phyloP scores from a whole-genome alignment of 495 filamentous ascomycete genomes.

The Letharia lupina region DNA sequence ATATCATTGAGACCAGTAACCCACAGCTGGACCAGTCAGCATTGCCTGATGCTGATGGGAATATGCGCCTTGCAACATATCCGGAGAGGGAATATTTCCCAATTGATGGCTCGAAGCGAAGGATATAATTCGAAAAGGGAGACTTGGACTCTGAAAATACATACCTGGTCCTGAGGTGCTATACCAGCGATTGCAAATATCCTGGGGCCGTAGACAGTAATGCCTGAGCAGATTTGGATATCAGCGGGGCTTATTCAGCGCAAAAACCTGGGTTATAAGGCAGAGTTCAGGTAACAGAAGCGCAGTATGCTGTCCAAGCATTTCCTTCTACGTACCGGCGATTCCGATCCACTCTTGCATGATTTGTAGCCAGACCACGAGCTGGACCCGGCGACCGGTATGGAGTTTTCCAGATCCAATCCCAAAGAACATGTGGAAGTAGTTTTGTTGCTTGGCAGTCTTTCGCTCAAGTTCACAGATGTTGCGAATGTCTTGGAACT shows the following conservation, averaged over 20 bases:
- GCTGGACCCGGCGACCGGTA: conserved; percentile 55
- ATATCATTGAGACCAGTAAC: conserved; percentile 61
- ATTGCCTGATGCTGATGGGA: too few species aligned
- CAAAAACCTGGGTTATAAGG: too few species aligned
- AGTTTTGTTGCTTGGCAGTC: conserved; percentile 43
- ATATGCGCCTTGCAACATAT: too few species aligned
- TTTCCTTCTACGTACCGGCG: conserved; percentile 36
- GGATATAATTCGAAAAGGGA: too few species aligned
- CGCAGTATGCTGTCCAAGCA: neutral
- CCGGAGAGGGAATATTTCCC: too few species aligned
- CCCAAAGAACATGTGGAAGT: conserved; percentile 55
- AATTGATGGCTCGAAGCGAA: too few species aligned
- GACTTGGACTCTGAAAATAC: neutral
- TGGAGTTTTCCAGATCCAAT: conserved; percentile 53
- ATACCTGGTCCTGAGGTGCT: conserved; percentile 43
- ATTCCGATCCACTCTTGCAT: conserved; percentile 67
- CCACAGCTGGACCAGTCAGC: conserved; percentile 33
- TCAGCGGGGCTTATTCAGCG: neutral
- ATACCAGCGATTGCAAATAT: conserved; percentile 61
- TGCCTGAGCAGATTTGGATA: neutral
- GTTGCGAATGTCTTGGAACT: conserved; percentile 54
- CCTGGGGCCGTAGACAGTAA: conserved; percentile 36
- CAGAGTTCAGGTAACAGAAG: conserved; percentile 28
- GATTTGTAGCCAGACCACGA: conserved; percentile 64
- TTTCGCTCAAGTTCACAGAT: conserved; percentile 49